Base-by-base conservation (phyloP, 768 basidiomycete genomes). In the Auricularia sp. region DNA sequence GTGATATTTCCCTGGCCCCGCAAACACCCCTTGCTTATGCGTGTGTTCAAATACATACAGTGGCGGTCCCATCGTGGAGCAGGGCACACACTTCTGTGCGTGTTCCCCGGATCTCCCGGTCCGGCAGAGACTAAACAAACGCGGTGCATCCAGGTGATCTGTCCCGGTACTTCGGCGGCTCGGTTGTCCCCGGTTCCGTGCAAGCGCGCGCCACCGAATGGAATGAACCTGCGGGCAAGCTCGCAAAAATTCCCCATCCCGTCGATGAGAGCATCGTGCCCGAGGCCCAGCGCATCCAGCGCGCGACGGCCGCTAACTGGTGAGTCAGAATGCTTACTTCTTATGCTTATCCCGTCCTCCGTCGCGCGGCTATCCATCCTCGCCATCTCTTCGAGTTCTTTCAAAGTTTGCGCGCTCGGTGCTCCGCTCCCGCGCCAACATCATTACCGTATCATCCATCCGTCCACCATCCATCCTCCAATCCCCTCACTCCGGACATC, bases 111-210 rank as follows among this genome's bases (percentile, higher is more conserved):
- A 18, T 16, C 47, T 18, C 21, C 47, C 11, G 47, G 6, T 18
- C 47, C 11, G 47, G 18, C 42, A 64, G 16, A 24, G 35, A 8
- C n/a, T 56, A 36, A 7, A 18, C 42, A 33, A 10, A 37, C 63
- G 14, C 21, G 14, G 65, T 3, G 24, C 54, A 18, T 45, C 2
- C 54, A 70, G 68, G 69, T 70, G 94, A 98, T 77, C 83, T 97
- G 54, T 97, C 94, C 47, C 89, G 96, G 69, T 96, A 96, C 80
- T 98, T 98, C 72, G 96, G 95, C 62, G 96, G 96, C 16, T 92
- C 96, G 69, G 92, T 97, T 65, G 92, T 97, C 72, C 86, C 95
- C 67, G 77, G 85, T 62, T 83, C 83, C 39, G 89, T 93, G 47
- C 78, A 74, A 45, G 96, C 95, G 16, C 92, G 94, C 72, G 92